Percentiles rank a stretch among this genome's conserved stretches.
Evolutionary conservation across 1,139 yeast genomes (phyloP).

Genomic region (Torulaspora globosa): DNA sequence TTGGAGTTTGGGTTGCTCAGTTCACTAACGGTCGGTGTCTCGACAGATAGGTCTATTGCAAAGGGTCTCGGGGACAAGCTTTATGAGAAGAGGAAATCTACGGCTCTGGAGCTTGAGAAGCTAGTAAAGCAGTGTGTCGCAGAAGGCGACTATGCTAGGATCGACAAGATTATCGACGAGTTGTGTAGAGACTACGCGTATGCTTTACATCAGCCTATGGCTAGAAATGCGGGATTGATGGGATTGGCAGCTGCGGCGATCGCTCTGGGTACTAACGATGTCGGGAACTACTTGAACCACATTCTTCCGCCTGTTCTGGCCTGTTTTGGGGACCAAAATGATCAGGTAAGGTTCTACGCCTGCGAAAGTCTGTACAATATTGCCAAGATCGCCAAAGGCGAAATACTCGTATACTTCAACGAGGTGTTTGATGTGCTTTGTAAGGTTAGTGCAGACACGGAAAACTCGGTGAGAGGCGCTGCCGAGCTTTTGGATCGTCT

Average conservation of each 20-base stretch:
- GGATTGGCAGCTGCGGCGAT: conserved; percentile 76
- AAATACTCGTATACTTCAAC: conserved; percentile 82
- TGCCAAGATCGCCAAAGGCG: conserved; percentile 96
- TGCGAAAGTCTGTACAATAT: conserved; percentile 95
- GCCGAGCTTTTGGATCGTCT: conserved; percentile 90
- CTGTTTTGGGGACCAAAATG: conserved; percentile 95
- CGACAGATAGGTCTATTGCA: conserved; percentile 62
- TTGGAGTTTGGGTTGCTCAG: not conserved
- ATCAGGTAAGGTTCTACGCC: conserved; percentile 92
- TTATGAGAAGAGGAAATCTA: conserved; percentile 90
- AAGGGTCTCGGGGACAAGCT: conserved; percentile 86
- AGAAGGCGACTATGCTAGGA: conserved; percentile 62
- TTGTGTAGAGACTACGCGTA: conserved; percentile 67
- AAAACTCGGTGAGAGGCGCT: conserved; percentile 88
- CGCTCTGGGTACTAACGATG: conserved; percentile 69
- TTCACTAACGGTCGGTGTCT: conserved; percentile 3
- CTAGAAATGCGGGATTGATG: conserved; percentile 70
- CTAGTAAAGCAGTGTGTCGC: conserved; percentile 68
- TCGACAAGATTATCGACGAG: conserved; percentile 64
- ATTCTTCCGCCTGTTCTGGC: conserved; percentile 92
- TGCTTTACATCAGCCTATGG: conserved; percentile 72
- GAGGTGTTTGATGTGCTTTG: conserved; percentile 93
- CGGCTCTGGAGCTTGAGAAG: conserved; percentile 86
- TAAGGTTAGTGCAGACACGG: conserved; percentile 85
- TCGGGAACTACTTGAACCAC: conserved; percentile 70